These are phyloP conservation scores for Oxyria digyna DNA, from an alignment of 148 eudicot species.

Conservation along the genomic window DNA sequence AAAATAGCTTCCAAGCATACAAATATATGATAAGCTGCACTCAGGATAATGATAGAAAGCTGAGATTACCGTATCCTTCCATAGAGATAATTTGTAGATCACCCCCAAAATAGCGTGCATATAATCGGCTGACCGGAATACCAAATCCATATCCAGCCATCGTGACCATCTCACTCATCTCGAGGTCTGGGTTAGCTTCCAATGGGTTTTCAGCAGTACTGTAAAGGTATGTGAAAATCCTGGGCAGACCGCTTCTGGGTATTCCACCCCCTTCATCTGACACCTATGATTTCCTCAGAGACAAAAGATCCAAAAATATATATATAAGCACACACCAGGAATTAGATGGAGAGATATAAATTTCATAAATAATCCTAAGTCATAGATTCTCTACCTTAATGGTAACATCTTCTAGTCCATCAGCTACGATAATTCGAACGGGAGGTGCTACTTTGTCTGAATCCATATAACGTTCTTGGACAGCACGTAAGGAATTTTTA, in stretches of 20 bases:
- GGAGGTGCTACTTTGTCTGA: conserved; percentile 82
- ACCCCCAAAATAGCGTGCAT: conserved; percentile 95
- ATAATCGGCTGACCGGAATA: conserved; percentile 85
- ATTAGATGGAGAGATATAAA: not conserved
- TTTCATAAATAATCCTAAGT: not conserved
- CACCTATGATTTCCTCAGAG: conserved; percentile 30
- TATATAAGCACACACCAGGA: not conserved
- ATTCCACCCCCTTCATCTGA: conserved; percentile 99
- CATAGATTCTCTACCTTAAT: conserved; percentile 49
- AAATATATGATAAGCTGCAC: not conserved
- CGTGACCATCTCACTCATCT: conserved; percentile 41
- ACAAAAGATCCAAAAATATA: not conserved
- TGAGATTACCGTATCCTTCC: conserved; percentile 87
- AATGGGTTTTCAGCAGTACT: conserved; percentile 85
- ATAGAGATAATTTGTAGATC: conserved; percentile 90
- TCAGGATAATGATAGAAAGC: not conserved
- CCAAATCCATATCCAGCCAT: conserved; percentile 99
- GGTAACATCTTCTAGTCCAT: conserved; percentile 91
- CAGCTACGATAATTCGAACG: conserved; percentile 81
- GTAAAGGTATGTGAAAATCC: conserved; percentile 87
- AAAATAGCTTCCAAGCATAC: not conserved
- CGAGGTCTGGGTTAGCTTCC: conserved; percentile 35
- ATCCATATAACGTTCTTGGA: conserved; percentile 83
- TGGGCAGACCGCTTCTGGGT: conserved; percentile 87
- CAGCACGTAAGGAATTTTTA: conserved; percentile 94